These are phyloP conservation scores for Aspergillus haitiensis DNA, from an alignment of 495 filamentous ascomycete species.

Conservation along the genomic window DNA sequence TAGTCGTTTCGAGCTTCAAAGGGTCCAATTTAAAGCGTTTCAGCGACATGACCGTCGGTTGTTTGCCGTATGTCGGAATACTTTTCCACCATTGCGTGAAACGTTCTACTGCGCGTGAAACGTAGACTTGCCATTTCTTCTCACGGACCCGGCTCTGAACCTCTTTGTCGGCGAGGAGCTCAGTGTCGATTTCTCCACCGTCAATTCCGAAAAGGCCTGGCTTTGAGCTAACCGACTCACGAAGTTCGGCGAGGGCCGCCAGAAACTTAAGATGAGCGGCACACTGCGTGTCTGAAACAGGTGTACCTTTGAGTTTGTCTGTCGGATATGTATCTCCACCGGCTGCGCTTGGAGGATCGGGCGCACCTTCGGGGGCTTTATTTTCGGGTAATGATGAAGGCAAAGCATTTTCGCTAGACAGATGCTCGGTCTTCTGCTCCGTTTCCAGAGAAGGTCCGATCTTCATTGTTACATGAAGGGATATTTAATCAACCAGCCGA, in stretches of 20 bases:
- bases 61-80: background rate
- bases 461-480: too few species aligned
- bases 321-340: too few species aligned
- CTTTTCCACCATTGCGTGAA: conserved; percentile 70
- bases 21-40: background rate
- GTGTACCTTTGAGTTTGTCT: too few species aligned
- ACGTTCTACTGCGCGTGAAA: conserved; percentile 69
- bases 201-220: conserved; percentile 69
- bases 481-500: too few species aligned
- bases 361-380: too few species aligned
- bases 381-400: too few species aligned
- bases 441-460: too few species aligned
- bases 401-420: too few species aligned
- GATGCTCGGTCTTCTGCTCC: too few species aligned
- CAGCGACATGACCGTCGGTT: conserved; percentile 2
- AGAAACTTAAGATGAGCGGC: conserved; percentile 81
- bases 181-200: conserved; percentile 45
- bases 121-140: conserved; percentile 77
- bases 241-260: conserved; percentile 65
- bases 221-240: conserved; percentile 61
- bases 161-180: conserved; percentile 18
- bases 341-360: too few species aligned
- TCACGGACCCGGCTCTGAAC: conserved; percentile 54
- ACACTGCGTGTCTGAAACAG: conserved; percentile 32
- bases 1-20: background rate